Base-by-base conservation (phyloP, 768 basidiomycete species). In the Trametes punicea region DNA sequence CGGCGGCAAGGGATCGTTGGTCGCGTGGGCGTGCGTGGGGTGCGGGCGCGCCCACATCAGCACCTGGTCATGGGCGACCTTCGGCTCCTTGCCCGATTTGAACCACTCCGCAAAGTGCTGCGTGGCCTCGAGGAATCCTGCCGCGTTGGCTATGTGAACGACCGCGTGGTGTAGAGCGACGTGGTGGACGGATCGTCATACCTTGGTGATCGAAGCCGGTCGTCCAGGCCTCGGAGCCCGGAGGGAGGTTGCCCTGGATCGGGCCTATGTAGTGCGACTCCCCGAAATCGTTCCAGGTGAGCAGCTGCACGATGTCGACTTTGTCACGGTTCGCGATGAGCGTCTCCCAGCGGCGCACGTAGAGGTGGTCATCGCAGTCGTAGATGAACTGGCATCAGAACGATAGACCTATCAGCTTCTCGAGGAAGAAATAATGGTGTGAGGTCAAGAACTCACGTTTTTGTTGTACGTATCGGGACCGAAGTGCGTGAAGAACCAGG, bases 211-310 rank as follows among this genome's bases (percentile, higher is more conserved):
- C 66, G 58, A 72, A 67, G 6, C 72, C 73, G 58, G 70, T 54
- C 23, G 70, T 71, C 74, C 74, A 76, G 9, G 69, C 65, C 46
- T 72, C 68, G 21, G 66, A 65, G 50, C 69, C 67, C 8, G 74
- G 71, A 0, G 58, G 58, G n/a, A 60, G 36, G 61, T 73, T 70
- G 16, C 67, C 73, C 45, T 73, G 80, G 45, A 80, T 73, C 6
- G 87, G 83, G 15, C 86, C 84, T 62, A 81, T 74, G 71, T 91
- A 89, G 64, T 84, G 80, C 2, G 85, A 86, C 71, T 88, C 87
- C 62, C 86, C 86, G 61, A 80, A 88, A 67, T 88, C 83, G 69
- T 89, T 89, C 86, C 85, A 89, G n/a, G 82, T 83, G 46, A 85
- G 75, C 59, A 87, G 73, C 65, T 88, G 80, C 23, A 77, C 78